These are phyloP conservation scores for Hypoxylon sp. DNA, from an alignment of 2,329 filamentous ascomycete species.

Conservation along the genomic window DNA sequence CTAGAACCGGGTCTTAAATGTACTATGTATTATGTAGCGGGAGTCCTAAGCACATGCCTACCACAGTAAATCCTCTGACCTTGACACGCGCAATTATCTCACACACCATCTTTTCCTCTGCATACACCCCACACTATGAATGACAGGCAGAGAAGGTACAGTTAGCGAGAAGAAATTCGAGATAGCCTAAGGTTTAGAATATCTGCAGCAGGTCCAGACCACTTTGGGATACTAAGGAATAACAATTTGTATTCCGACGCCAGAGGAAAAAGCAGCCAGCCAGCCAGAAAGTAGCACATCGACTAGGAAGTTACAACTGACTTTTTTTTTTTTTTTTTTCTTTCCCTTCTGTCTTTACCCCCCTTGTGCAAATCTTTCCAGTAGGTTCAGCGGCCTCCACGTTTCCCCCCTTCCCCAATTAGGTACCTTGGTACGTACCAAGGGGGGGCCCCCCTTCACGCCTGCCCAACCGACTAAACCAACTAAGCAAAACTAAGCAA, in stretches of 20 bases:
- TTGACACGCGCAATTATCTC: conserved; percentile 47
- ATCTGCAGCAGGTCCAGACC: conserved; percentile 38
- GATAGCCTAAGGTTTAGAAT: conserved; percentile 38
- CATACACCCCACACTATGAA: conserved; percentile 34
- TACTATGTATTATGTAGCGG: conserved; percentile 18
- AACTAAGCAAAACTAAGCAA: conserved; percentile 27
- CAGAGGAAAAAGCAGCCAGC: conserved; percentile 5
- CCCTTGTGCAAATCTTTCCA: conserved; percentile 43
- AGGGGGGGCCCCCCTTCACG: conserved; percentile 32
- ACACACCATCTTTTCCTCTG: conserved; percentile 38
- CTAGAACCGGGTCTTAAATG: conserved; percentile 15
- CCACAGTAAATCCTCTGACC: conserved; percentile 41
- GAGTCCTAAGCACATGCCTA: conserved; percentile 44
- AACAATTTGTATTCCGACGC: conserved; percentile 18
- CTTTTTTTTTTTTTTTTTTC: conserved; percentile 4
- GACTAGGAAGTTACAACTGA: conserved; percentile 19
- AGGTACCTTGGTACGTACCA: conserved; percentile 26
- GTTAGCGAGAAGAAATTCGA: conserved; percentile 26
- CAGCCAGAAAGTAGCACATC: conserved; percentile 13
- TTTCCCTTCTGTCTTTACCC: background rate
- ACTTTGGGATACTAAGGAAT: conserved; percentile 22
- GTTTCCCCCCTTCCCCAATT: conserved; percentile 46
- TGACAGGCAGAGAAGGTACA: conserved; percentile 6
- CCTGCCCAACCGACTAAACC: conserved; percentile 32
- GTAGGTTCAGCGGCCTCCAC: conserved; percentile 47